Conservation (phyloP, 2,329 filamentous ascomycete species). For the Chrysosporium keratinophilum region DNA sequence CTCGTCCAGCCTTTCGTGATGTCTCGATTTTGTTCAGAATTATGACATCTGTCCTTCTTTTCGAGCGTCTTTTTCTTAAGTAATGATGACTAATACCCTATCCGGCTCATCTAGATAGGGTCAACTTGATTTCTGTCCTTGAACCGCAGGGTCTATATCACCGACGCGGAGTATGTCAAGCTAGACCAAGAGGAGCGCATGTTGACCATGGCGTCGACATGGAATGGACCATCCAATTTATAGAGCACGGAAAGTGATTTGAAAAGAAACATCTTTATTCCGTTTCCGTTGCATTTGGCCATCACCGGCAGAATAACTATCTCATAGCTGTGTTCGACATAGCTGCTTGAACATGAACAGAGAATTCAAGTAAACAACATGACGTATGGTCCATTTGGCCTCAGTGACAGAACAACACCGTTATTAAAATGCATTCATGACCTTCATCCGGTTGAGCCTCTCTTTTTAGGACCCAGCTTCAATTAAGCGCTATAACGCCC, state of each 20-base stretch:
- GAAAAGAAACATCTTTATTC: background rate
- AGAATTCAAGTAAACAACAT: constrained; percentile 9
- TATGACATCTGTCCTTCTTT: background rate
- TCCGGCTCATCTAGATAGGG: background rate
- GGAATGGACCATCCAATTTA: background rate
- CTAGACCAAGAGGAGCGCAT: background rate
- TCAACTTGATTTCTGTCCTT: background rate
- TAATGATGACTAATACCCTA: background rate
- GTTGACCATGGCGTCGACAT: background rate
- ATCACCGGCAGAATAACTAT: constrained; percentile 1
- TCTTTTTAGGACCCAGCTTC: background rate
- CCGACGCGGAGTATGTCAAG: background rate
- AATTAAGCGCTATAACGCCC: constrained; percentile 10
- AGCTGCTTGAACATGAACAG: constrained; percentile 1
- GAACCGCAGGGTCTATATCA: background rate
- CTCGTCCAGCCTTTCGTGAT: background rate
- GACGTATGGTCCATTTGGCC: constrained; percentile 7
- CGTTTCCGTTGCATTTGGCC: constrained; percentile 3
- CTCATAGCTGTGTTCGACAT: constrained; percentile 3
- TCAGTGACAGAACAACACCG: constrained; percentile 10
- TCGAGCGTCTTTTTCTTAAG: background rate
- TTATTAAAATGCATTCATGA: constrained; percentile 11
- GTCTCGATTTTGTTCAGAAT: background rate
- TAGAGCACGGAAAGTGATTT: background rate
- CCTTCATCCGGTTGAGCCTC: constrained; percentile 3